Percentiles rank a stretch among this genome's conserved stretches.
phyloP scores from a whole-genome alignment of 1,139 yeast species.

The Meyerozyma elateridarum region DNA sequence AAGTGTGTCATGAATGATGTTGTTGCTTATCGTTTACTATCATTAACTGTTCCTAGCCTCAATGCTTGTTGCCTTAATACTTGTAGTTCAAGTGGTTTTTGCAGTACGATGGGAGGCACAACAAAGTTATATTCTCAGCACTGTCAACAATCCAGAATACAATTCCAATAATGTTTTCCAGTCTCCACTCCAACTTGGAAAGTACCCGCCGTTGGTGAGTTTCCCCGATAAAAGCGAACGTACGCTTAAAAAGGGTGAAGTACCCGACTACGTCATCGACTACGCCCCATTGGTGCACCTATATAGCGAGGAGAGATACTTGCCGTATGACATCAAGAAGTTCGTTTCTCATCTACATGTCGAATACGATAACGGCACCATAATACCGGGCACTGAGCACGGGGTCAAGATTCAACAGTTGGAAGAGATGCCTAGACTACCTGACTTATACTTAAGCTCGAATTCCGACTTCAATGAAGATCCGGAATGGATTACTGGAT shows the following conservation, averaged over 20 bases:
- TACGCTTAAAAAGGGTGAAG: constrained; percentile 46
- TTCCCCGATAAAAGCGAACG: constrained; percentile 28
- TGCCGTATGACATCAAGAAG: constrained; percentile 76
- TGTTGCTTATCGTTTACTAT: no score
- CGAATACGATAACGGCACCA: constrained; percentile 43
- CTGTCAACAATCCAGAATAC: constrained; percentile 12
- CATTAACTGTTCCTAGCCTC: no score
- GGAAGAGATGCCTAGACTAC: constrained; percentile 26
- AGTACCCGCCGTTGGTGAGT: constrained; percentile 35
- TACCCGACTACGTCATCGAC: constrained; percentile 72
- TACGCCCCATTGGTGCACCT: constrained; percentile 79
- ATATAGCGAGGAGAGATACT: constrained; percentile 82
- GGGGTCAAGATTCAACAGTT: constrained; percentile 36
- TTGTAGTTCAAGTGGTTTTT: not conserved
- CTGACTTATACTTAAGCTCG: constrained; percentile 53
- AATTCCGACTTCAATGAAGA: constrained; percentile 65
- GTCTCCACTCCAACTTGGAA: constrained; percentile 23
- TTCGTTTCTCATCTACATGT: constrained; percentile 63
- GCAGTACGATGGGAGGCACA: constrained; percentile 7
- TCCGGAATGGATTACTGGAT: constrained; percentile 87
- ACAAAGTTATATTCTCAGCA: constrained; percentile 10
- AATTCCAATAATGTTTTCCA: constrained; percentile 21
- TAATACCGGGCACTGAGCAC: constrained; percentile 33
- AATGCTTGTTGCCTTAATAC: no score
- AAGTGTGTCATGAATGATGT: no score